Evolutionary conservation across 345 rosid genomes (phyloP), one percentile per base, ranked within the genome.

Genomic region (Eucalyptus caleyi): DNA sequence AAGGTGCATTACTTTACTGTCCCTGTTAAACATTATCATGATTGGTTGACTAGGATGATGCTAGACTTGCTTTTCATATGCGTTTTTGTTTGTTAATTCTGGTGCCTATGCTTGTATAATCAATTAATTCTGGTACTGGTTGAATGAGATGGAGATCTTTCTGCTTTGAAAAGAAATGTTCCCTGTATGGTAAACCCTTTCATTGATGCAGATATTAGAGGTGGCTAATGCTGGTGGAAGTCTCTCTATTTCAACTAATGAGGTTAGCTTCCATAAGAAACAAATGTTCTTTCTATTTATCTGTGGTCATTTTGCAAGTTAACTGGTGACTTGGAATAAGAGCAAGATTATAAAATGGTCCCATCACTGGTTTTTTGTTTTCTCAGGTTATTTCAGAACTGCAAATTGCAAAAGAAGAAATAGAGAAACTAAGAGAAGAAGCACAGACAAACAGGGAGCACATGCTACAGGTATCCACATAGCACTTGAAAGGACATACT

Each of bases 391-490:
- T 92, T 49, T 89, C 91, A 11, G 96, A 95, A 87, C 89, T 97
- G 92, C 93, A 90, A 53, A 91, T 89, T 89, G 93, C 96, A 8
- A 95, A 92, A 93, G 96, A 97, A 89, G 99, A 96, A 91, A 89
- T 95, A 7, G 93, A 94, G 92, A 96, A 94, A 90, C 93, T 95
- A 87, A 97, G 92, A 91, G 97, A 94, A 90, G 99, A 98, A 90
- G 94, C 95, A 77, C 95, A 93, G 88, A 95, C 96, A 90, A 94
- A 94, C 94, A 95, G 94, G 93, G 96, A 94, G 89, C 99, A 98
- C 94, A 98, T 98, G 99, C 92, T 95, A 88, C 99, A 97, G 99
- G 99, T 97, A 92, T 89, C 86, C 90, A 23, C 40, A 83, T 87
- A 89, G 87, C 53, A 45, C 67, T 51, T 47, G 88, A 69, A 86